These are phyloP conservation scores for Dactylellina drechsleri DNA, from an alignment of 2,329 filamentous ascomycete species.

Conservation along the genomic window DNA sequence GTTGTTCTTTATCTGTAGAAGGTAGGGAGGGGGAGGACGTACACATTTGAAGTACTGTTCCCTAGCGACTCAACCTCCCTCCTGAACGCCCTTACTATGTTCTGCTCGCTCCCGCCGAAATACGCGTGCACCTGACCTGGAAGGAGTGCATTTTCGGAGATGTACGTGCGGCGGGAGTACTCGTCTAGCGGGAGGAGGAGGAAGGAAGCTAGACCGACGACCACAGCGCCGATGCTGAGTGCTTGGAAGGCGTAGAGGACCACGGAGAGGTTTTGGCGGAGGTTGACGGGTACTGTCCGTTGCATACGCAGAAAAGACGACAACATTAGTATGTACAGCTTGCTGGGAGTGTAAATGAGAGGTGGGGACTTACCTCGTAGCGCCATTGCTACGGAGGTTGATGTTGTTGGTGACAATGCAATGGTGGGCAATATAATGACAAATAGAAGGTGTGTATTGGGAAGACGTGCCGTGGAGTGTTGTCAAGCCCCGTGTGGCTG, in stretches of 20 bases:
- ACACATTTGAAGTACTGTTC: constrained; percentile 60
- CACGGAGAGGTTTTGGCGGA: constrained; percentile 54
- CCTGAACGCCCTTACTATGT: constrained; percentile 89
- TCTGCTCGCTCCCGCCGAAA: constrained; percentile 94
- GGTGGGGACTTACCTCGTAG: constrained; percentile 33
- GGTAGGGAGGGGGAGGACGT: constrained; percentile 21
- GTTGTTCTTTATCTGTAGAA: neutral
- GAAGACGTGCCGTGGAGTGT: constrained; percentile 34
- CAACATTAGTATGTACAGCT: neutral
- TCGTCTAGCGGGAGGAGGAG: constrained; percentile 87
- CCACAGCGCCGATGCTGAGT: constrained; percentile 58
- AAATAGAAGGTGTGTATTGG: neutral
- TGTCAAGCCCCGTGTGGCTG: constrained; percentile 23
- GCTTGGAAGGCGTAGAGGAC: constrained; percentile 53
- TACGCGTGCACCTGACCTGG: constrained; percentile 98
- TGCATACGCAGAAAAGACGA: neutral
- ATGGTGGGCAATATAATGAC: neutral
- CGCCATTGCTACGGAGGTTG: constrained; percentile 36
- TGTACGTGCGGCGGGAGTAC: constrained; percentile 92
- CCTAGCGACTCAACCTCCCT: constrained; percentile 78
- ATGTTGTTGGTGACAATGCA: constrained; percentile 11
- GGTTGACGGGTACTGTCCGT: constrained; percentile 48
- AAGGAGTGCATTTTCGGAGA: constrained; percentile 94
- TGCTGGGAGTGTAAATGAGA: neutral
- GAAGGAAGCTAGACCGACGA: constrained; percentile 89